Base-by-base conservation (phyloP, 176 grass and related monocot species). In the Secale cereale region DNA sequence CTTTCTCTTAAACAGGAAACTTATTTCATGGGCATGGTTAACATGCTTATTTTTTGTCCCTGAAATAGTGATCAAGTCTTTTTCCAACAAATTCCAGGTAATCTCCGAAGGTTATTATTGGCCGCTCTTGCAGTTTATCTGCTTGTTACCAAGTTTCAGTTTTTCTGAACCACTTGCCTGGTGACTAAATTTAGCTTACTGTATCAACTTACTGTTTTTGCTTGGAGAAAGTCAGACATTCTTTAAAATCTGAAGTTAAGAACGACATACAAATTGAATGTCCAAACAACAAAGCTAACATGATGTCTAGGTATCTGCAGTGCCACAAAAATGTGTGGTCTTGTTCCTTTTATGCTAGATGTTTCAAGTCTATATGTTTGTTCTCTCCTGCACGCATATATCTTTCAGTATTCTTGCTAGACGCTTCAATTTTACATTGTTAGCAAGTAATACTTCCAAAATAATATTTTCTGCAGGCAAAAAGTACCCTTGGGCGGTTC, bases 11-110 rank as follows among this genome's bases (percentile, higher is more conserved):
- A 86, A 89, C 85, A 98, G 93, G 97, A 98, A 94, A 81, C 93
- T 98, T 72, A 77, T 98, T 85, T 93, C 89, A 32, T 96, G 93
- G 97, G 97, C 97, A 22, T 98, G 93, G 97, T 87, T 98, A 81
- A 98, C 97, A 75, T 98, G 97, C 87, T 75, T 98, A 88, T 98
- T 94, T 91, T 92, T 95, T 32, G 63, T 92, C 78, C 93, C 91
- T 77, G 93, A 98, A 86, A 95, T 98, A 90, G 56, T 95, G 81
- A 79, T 89, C 60, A 98, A 95, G 82, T 92, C 93, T 65, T 41
- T 88, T 40, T 87, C 86, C 64, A 92, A 87, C 66, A 78, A 83
- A 25, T 83, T 95, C 52, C 82, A 98, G 91, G 97, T 98, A 76
- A 31, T 54, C 54, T 57, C 43, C 4, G 8, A 50, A 52, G 41